Evolutionary conservation across 73 alveolate species (phyloP).

Genomic region (Paramecium sonneborni): DNA sequence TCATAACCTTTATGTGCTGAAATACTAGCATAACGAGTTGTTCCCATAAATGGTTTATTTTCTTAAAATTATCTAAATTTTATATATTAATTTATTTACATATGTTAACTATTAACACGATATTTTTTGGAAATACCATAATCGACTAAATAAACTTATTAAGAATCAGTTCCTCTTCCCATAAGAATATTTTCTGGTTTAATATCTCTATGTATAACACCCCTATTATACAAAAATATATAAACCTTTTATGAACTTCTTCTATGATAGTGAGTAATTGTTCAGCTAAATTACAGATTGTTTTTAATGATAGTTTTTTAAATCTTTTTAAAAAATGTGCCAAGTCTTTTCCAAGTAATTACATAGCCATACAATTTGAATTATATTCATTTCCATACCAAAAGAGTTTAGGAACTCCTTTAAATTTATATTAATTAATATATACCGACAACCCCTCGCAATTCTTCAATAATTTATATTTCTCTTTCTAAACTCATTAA

Average conservation of each 20-base stretch:
- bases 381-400: conserved; percentile 62
- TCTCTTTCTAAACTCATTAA: conserved; percentile 56
- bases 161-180: conserved; percentile 72
- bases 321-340: conserved; percentile 26
- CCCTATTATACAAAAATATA: conserved; percentile 33
- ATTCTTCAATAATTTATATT: conserved; percentile 43
- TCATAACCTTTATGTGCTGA: conserved; percentile 87
- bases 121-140: conserved; percentile 88
- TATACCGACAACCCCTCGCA: conserved; percentile 18
- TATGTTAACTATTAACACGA: neutral
- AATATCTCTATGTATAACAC: conserved; percentile 80
- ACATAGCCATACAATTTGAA: conserved; percentile 47
- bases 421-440: neutral
- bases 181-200: conserved; percentile 84
- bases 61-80: conserved; percentile 61
- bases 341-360: conserved; percentile 37
- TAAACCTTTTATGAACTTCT: conserved; percentile 60
- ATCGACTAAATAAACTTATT: conserved; percentile 73
- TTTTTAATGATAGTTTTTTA: conserved; percentile 20
- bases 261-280: conserved; percentile 18
- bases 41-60: conserved; percentile 71
- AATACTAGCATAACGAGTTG: conserved; percentile 81
- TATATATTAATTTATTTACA: neutral
- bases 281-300: conserved; percentile 39
- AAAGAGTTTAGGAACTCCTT: conserved; percentile 58